A percentile compares a stretch with the other conserved stretches of the same genome.
Conservation (phyloP, 2,329 filamentous ascomycete species). For the Herpotrichia juniperi region DNA sequence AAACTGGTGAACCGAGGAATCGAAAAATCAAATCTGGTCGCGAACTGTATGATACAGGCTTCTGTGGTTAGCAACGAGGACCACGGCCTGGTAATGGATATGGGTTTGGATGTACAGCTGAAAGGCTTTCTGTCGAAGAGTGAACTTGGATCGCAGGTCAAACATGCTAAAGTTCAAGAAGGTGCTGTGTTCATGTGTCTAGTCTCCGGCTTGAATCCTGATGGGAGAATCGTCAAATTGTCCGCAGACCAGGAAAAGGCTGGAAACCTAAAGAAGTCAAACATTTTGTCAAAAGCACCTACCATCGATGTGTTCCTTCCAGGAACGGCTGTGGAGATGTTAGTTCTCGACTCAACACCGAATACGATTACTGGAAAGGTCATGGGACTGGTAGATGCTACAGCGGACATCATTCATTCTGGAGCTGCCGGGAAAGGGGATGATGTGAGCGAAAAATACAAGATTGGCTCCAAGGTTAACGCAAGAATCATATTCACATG, state of each 20-base stretch:
- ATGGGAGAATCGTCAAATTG: slow-evolving; percentile 85
- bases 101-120: slow-evolving; percentile 73
- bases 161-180: slow-evolving; percentile 74
- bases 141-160: slow-evolving; percentile 72
- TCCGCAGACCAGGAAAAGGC: slow-evolving; percentile 75
- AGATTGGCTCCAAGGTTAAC: slow-evolving; percentile 82
- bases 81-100: slow-evolving; percentile 91
- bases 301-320: slow-evolving; percentile 91
- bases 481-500: slow-evolving; percentile 89
- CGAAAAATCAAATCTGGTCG: slow-evolving; percentile 72
- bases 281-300: slow-evolving; percentile 74
- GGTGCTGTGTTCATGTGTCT: slow-evolving; percentile 86
- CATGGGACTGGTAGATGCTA: slow-evolving; percentile 89
- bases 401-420: slow-evolving; percentile 88
- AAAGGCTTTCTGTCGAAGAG: slow-evolving; percentile 86
- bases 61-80: slow-evolving; percentile 93
- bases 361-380: slow-evolving; percentile 87
- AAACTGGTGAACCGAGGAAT: slow-evolving; percentile 78
- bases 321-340: slow-evolving; percentile 84
- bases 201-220: slow-evolving; percentile 74
- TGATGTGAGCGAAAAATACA: slow-evolving; percentile 78
- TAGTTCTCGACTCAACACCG: slow-evolving; percentile 76
- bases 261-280: slow-evolving; percentile 69
- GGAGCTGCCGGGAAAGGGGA: slow-evolving; percentile 72
- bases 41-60: slow-evolving; percentile 82